Percentiles rank a stretch among this genome's conserved stretches.
Evolutionary conservation across 2,329 filamentous ascomycete species (phyloP).

Genomic region (Arthrinium phaeospermum): DNA sequence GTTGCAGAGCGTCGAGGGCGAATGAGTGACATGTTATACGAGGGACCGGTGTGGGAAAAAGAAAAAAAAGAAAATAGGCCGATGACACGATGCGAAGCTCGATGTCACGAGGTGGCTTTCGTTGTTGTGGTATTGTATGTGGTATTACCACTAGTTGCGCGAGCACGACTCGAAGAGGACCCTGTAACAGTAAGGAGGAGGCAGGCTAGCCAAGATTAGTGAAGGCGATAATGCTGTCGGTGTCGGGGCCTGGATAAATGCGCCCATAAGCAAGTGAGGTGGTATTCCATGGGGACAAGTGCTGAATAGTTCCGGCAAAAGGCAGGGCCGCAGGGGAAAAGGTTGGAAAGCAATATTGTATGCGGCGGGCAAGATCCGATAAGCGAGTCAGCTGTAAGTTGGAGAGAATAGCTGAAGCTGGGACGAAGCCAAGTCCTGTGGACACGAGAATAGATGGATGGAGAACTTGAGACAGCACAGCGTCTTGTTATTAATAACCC

Average conservation of each 20-base stretch:
- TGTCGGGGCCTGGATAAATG: background rate
- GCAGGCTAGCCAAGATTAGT: constrained; percentile 1
- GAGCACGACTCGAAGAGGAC: background rate
- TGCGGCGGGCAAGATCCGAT: constrained; percentile 13
- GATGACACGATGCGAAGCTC: background rate
- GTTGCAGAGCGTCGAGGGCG: background rate
- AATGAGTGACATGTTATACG: background rate
- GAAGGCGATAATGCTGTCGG: background rate
- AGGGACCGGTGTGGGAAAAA: background rate
- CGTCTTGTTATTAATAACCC: constrained; percentile 1
- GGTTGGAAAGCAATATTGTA: background rate
- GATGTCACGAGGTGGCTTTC: background rate
- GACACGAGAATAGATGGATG: constrained; percentile 12
- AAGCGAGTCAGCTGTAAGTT: constrained; percentile 9
- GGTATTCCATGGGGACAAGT: background rate
- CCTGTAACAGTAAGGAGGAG: background rate
- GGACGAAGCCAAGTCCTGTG: background rate
- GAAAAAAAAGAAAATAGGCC: background rate
- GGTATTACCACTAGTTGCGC: background rate
- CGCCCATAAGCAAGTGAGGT: background rate
- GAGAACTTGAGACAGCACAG: background rate
- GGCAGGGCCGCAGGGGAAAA: background rate
- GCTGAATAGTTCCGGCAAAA: background rate
- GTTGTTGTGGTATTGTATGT: background rate
- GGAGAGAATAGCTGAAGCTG: constrained; percentile 1